These are phyloP conservation scores for Pichia exigua DNA, from an alignment of 805 yeast species.

Conservation along the genomic window DNA sequence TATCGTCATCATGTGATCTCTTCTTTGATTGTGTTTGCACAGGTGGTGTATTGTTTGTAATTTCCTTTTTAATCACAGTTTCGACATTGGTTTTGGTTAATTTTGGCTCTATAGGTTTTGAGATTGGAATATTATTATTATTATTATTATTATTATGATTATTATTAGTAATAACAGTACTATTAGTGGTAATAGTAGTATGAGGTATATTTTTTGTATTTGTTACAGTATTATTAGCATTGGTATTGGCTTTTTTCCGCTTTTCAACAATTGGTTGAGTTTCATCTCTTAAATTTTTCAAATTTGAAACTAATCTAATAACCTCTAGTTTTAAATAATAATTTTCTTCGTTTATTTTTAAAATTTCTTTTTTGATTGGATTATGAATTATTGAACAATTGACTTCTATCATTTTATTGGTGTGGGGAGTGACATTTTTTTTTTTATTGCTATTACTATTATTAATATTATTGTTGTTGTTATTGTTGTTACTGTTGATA, in stretches of 20 bases:
- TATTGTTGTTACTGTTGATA: too few species aligned
- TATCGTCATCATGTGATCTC: slow-evolving; percentile 29
- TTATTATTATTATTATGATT: not conserved
- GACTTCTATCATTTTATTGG: slow-evolving; percentile 9
- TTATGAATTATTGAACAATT: slow-evolving; percentile 21
- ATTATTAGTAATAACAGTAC: not conserved
- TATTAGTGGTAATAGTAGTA: not conserved
- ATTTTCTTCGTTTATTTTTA: slow-evolving; percentile 38
- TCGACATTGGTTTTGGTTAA: not conserved
- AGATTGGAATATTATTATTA: not conserved
- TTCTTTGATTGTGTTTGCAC: slow-evolving; percentile 1
- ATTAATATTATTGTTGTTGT: not conserved
- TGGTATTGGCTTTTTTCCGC: not conserved
- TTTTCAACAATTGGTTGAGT: not conserved
- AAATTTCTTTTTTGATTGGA: slow-evolving; percentile 33
- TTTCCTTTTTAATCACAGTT: slow-evolving; percentile 11
- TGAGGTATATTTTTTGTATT: not conserved
- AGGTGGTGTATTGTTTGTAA: not conserved
- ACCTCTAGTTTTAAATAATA: slow-evolving; percentile 36
- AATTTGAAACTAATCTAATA: slow-evolving; percentile 36
- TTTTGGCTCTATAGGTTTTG: not conserved
- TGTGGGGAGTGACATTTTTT: not conserved
- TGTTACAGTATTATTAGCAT: not conserved
- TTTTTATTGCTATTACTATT: not conserved
- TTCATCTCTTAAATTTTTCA: slow-evolving; percentile 29